phyloP scores from a whole-genome alignment of 176 grass and related monocot species.

The Bothriochloa decipiens region DNA sequence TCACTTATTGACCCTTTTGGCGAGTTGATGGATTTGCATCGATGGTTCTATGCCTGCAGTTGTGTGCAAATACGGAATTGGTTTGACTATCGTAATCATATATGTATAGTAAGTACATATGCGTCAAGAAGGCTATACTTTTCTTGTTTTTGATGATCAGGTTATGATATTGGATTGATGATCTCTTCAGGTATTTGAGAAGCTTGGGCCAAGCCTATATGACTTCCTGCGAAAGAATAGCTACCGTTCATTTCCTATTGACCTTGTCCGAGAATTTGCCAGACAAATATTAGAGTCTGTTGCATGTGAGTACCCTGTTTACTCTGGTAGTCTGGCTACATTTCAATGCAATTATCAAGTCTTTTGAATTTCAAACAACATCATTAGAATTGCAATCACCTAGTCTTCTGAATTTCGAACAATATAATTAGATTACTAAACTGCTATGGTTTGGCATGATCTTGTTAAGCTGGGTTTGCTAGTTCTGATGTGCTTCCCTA shows the following conservation, averaged over 20 bases:
- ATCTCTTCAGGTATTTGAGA: conserved; percentile 85
- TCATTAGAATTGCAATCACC: not conserved
- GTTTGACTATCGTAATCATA: conserved; percentile 99
- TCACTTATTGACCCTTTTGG: conserved; percentile 45
- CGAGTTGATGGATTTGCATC: conserved; percentile 82
- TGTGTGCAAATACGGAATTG: conserved; percentile 99
- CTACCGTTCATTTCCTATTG: conserved; percentile 84
- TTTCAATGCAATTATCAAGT: not conserved
- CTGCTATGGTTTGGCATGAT: not conserved
- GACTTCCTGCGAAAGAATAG: conserved; percentile 85
- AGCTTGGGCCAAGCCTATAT: conserved; percentile 89
- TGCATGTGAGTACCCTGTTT: conserved; percentile 61
- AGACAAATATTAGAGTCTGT: conserved; percentile 96
- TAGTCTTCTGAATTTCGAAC: not conserved
- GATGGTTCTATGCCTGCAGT: conserved; percentile 89
- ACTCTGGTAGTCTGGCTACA: not conserved
- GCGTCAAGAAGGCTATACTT: conserved; percentile 49
- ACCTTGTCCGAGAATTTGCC: conserved; percentile 85
- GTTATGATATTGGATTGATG: conserved; percentile 41
- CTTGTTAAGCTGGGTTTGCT: not conserved
- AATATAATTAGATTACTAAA: not conserved
- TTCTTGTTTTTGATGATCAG: conserved; percentile 18
- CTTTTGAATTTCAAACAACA: not conserved
- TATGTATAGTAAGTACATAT: conserved; percentile 99
- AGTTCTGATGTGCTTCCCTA: conserved; percentile 1